These are phyloP conservation scores for Strobilomyces echinocephalus DNA, from an alignment of 768 basidiomycete species.

Conservation along the genomic window DNA sequence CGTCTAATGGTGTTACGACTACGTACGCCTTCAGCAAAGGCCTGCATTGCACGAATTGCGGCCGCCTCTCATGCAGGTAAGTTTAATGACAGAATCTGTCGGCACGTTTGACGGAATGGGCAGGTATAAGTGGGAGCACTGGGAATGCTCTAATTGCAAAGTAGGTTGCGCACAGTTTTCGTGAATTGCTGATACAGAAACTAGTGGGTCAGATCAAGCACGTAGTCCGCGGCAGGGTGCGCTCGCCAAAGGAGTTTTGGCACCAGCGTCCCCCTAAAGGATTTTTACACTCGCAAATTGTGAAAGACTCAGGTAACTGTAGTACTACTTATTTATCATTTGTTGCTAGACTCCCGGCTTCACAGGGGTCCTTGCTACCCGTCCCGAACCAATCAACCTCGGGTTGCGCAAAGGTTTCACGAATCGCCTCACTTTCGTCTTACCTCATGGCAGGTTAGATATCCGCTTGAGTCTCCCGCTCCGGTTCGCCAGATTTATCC, in stretches of 20 bases:
- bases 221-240: slow-evolving; percentile 18
- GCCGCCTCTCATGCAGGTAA: slow-evolving; percentile 72
- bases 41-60: slow-evolving; percentile 65
- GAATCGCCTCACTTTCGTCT: slow-evolving; percentile 43
- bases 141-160: slow-evolving; percentile 62
- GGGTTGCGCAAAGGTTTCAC: slow-evolving; percentile 22
- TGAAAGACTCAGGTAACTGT: slow-evolving; percentile 27
- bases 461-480: background rate
- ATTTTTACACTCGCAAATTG: slow-evolving; percentile 27
- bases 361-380: slow-evolving; percentile 18
- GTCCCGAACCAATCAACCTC: slow-evolving; percentile 17
- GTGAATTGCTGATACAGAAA: background rate
- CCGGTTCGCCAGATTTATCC: background rate
- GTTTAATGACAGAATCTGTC: background rate
- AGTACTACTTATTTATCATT: background rate
- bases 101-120: slow-evolving; percentile 1
- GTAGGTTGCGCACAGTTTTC: slow-evolving; percentile 33
- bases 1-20: slow-evolving; percentile 40
- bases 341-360: background rate
- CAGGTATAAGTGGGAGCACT: slow-evolving; percentile 71
- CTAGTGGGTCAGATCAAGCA: slow-evolving; percentile 12
- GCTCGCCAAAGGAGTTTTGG: slow-evolving; percentile 37
- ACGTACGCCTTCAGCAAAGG: slow-evolving; percentile 57
- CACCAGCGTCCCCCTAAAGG: slow-evolving; percentile 22
- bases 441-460: slow-evolving; percentile 45